Evolutionary conservation across 1,139 yeast species (phyloP), one percentile per base, ranked within the genome.

Genomic region (Pneumocystis canis): DNA sequence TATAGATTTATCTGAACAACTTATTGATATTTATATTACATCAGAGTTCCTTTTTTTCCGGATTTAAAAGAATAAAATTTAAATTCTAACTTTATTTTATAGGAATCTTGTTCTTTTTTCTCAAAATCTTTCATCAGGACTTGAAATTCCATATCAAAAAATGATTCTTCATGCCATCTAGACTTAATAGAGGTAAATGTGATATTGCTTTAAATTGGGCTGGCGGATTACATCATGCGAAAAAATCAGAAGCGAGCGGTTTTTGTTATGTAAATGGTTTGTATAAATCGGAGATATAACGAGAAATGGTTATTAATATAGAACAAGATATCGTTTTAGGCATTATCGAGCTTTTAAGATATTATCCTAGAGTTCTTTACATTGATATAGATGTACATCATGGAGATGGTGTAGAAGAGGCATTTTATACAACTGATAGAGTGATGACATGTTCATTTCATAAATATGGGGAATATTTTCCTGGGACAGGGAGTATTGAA

Each of bases 331-430:
- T 87, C 69, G 97, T 89, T 0, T 77, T 90, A 70, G 95, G 96
- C 18, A 89, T 89, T 65, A 82, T 90, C 69, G 95, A 90, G 73
- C 78, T 90, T 67, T 78, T 90, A 69, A 78, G 97, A 61, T 39
- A 30, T 25, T 25, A 28, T 14, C 35, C 20, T 3, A 30, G 59
- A 11, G 47, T 30, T 39, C 59, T 37, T 37, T 37, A 58, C 39
- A 39, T 37, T 14, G 47, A 37, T 16, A 39, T 30, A 11, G 47
- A 90, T 74, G 87, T 90, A 31, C 97, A 90, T 73, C 97, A 90
- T 71, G 97, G 97, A 64, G 97, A 90, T 74, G 97, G 97, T 67
- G 97, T 90, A 32, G 96, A 90, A 74, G 97, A 90, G 73, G 97
- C 97, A 0, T 90, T 90, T 72, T 90, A 89, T 74, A 84, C 96